Base-by-base conservation (phyloP, 805 yeast species). In the Kodamaea kakaduensis region DNA sequence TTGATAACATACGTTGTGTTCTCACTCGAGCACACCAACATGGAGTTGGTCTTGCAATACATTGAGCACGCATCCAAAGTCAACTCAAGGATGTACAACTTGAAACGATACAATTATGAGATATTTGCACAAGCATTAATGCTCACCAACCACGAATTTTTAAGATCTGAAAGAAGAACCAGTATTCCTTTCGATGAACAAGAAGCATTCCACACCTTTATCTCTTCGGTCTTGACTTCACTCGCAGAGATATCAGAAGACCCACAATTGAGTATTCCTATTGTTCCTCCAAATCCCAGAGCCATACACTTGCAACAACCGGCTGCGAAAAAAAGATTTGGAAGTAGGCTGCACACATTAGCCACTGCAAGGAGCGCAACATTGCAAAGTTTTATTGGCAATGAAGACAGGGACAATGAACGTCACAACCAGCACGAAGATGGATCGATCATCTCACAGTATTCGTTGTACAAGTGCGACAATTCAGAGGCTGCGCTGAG, bases 101-200 rank as follows among this genome's bases (percentile, higher is more conserved):
- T 52, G 19, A 42, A 32, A 3, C 23, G 25, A 2, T 9, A 25
- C 1, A 17, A 42, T 15, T 56, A 54, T 33, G 22, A 24, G 10
- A 29, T 42, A 2, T 32, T 56, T 15, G 57, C 59, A 3, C 53
- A 55, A 31, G 45, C 43, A 5, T 24, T 42, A 2, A 23, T 39
- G 17, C 15, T 35, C n/a, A 25, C 45, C 9, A 28, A 36, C 8
- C 25, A 35, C 13, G 41, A 39, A 1, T 31, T 17, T 24, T 23
- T 31, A 20, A 22, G 17, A 16, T 31, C 26, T 13, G 39, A 36
- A 9, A 21, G 22, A 13, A 17, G n/a, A 12, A 23, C 4, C 2
- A 13, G 10, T 9, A 19, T 27, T 3, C 14, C 38, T 4, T 34
- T 36, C 14, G 39, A 39, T 19, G 36, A 39, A 9, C 45, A 41